phyloP scores from a whole-genome alignment of 139 green algal genomes.

The Asterochloris sp. region DNA sequence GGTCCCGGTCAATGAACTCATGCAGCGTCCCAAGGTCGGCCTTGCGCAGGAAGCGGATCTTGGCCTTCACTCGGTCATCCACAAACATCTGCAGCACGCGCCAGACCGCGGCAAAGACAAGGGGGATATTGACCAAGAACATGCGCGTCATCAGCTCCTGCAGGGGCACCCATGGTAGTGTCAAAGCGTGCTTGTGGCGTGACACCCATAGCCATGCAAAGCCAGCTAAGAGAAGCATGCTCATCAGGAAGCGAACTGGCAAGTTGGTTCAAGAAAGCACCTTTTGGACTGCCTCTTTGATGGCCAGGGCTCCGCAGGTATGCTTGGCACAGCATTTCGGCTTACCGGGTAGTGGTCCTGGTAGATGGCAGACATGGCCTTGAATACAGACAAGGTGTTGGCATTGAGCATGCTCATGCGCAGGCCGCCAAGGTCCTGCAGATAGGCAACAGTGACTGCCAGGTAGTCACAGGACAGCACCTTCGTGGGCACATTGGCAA shows the following conservation, averaged over 20 bases:
- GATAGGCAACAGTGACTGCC: neutral
- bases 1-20: constrained; percentile 14
- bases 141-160: constrained; percentile 23
- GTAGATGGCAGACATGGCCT: constrained; percentile 10
- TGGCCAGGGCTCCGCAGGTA: no score
- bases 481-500: no score
- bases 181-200: no score
- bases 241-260: no score
- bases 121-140: constrained; percentile 22
- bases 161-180: neutral
- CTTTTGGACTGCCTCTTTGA: no score
- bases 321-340: neutral
- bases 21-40: constrained; percentile 14
- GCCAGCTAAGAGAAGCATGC: no score
- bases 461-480: neutral
- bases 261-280: no score
- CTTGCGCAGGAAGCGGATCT: constrained; percentile 23
- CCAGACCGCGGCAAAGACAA: constrained; percentile 20
- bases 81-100: constrained; percentile 16
- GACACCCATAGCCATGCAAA: no score
- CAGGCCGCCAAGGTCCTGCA: constrained; percentile 14
- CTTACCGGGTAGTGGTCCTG: constrained; percentile 19
- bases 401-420: constrained; percentile 11
- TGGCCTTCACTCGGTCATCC: constrained; percentile 23
- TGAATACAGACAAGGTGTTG: constrained; percentile 20